Percentiles rank a stretch among this genome's conserved stretches.
Conservation (phyloP, 768 basidiomycete genomes). For the Russula brevipes region DNA sequence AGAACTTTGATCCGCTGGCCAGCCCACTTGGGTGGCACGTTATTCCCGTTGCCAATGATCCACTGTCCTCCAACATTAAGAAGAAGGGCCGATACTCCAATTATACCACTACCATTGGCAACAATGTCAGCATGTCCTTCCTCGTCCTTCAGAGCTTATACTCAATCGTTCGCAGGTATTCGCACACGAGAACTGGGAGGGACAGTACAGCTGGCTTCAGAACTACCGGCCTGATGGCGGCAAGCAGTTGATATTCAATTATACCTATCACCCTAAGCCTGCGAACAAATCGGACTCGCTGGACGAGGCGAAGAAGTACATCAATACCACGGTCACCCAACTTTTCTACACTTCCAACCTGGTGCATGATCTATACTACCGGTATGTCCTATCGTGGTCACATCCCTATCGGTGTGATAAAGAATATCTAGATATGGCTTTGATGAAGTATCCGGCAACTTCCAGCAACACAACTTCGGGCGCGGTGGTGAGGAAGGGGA, state of each 20-base stretch:
- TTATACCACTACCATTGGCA: constrained; percentile 80
- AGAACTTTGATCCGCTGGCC: constrained; percentile 71
- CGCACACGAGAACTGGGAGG: constrained; percentile 92
- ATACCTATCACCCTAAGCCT: constrained; percentile 62
- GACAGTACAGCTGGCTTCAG: constrained; percentile 53
- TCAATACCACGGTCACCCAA: constrained; percentile 83
- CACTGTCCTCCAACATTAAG: constrained; percentile 35
- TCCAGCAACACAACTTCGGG: constrained; percentile 97
- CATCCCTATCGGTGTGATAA: background rate
- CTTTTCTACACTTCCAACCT: constrained; percentile 84
- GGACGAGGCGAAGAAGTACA: constrained; percentile 71
- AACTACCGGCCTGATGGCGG: constrained; percentile 81
- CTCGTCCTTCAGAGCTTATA: background rate
- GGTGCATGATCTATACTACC: constrained; percentile 79
- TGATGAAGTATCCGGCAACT: constrained; percentile 87
- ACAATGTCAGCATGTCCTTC: constrained; percentile 52
- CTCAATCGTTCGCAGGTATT: constrained; percentile 48
- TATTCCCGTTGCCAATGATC: constrained; percentile 68
- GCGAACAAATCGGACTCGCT: constrained; percentile 53
- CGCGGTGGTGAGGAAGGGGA: constrained; percentile 84
- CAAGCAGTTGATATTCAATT: constrained; percentile 55
- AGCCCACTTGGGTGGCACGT: constrained; percentile 92
- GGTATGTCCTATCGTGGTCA: constrained; percentile 34
- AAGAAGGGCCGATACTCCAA: constrained; percentile 37
- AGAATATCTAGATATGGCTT: constrained; percentile 68